These are phyloP conservation scores for Colletotrichum acutatum DNA, from an alignment of 2,329 filamentous ascomycete genomes.

Conservation along the genomic window DNA sequence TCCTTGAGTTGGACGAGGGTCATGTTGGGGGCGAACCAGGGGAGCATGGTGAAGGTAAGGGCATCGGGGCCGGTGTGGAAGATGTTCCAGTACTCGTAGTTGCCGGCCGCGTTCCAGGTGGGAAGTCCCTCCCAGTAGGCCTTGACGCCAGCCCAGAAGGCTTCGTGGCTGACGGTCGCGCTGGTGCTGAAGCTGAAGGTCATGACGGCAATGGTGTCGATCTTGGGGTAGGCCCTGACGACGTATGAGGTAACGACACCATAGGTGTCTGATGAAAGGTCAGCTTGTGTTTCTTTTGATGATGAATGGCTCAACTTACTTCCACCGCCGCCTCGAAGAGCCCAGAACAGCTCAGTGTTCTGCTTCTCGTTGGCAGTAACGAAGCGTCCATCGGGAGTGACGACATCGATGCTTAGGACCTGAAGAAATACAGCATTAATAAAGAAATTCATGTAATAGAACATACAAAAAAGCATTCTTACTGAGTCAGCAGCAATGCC, in stretches of 20 bases:
- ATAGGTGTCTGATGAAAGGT: slow-evolving; percentile 64
- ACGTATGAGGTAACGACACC: slow-evolving; percentile 67
- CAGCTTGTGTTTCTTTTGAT: slow-evolving; percentile 30
- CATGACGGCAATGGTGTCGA: slow-evolving; percentile 51
- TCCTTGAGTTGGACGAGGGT: slow-evolving; percentile 47
- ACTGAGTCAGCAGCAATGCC: slow-evolving; percentile 70
- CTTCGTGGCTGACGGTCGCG: slow-evolving; percentile 36
- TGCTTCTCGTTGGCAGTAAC: slow-evolving; percentile 50
- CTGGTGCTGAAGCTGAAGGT: slow-evolving; percentile 51
- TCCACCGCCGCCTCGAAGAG: slow-evolving; percentile 57
- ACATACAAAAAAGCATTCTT: slow-evolving; percentile 46
- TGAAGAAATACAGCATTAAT: background rate
- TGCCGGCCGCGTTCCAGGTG: slow-evolving; percentile 37
- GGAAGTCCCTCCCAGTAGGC: slow-evolving; percentile 40
- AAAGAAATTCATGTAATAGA: slow-evolving; percentile 45
- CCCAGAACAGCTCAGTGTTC: slow-evolving; percentile 61
- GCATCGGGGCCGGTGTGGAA: slow-evolving; percentile 41
- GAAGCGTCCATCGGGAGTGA: slow-evolving; percentile 55
- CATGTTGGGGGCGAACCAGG: slow-evolving; percentile 42
- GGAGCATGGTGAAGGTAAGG: slow-evolving; percentile 42
- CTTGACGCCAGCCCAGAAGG: slow-evolving; percentile 42
- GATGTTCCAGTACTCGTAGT: slow-evolving; percentile 41
- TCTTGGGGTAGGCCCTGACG: slow-evolving; percentile 58
- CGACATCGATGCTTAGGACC: slow-evolving; percentile 56
- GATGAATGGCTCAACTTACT: background rate